Evolutionary conservation across 306 rosid genomes (phyloP), one percentile per base, ranked within the genome.

Genomic region (Delonix regia): DNA sequence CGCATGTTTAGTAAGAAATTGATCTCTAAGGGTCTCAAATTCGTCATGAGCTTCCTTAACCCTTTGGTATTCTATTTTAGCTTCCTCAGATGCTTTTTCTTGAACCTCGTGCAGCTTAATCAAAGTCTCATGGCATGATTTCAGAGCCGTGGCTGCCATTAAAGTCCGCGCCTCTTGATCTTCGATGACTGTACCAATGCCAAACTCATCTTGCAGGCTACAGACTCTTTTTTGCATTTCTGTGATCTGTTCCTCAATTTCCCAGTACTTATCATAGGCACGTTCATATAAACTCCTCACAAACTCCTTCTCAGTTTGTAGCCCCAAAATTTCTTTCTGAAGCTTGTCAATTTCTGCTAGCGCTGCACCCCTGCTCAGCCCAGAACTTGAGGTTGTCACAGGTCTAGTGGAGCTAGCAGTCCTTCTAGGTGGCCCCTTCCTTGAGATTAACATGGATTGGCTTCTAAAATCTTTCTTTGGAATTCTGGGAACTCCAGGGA

Each of bases 231-330:
- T 91, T 4, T 96, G 97, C 86, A 81, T 87, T 27, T 34, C 86
- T 2, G 84, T 78, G 75, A 93, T 90, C 66, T 83, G 79, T 30
- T 77, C 81, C 73, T 96, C 99, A 6, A 96, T 87, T 21, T 88
- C 92, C 97, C 94, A 93, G 59, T 88, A 90, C 81, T 89, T 91
- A 14, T 87, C 86, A 5, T 90, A 87, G 16, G 90, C 87, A 4
- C 87, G 87, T 14, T 93, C 97, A 6, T 88, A 91, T 80, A 91
- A 77, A 69, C 92, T 87, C 86, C 92, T 91, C n/a, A 90, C 98
- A n/a, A 96, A 96, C 86, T 96, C 99, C 86, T 90, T 91, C 83
- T 93, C 99, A 1, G 99, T 96, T 82, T 96, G 98, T 3, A 88
- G 55, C 1, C 81, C 87, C 82, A 93, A 78, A 38, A 90, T 96